Evolutionary conservation across 352 stramenopile genomes (phyloP), one percentile per base, ranked within the genome.

Genomic region (Hyphochytrium catenoides): DNA sequence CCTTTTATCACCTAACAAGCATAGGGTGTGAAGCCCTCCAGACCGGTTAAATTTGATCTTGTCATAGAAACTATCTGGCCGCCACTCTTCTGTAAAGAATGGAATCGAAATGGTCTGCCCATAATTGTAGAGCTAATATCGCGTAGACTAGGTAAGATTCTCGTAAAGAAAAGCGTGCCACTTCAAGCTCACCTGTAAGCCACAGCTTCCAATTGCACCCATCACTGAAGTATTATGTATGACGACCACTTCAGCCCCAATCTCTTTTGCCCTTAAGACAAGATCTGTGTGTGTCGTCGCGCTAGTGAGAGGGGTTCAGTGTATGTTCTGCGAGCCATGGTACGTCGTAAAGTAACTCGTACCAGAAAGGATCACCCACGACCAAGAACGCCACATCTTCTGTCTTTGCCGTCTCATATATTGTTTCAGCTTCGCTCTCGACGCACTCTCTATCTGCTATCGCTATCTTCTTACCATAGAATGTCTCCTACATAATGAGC

Each of bases 191-290:
- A 44, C 37, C 45, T 96, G 86, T 41, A 98, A 61, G 2, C 91
- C 91, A 51, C 83, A 96, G 17, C 67, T 74, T 25, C 68, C 89
- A 8, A 79, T 81, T 3, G 88, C 91, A 19, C 86, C 88, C 89
- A 98, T 98, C 46, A 96, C 88, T 9, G 74, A 95, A 6, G 89
- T 88, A 55, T 98, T 98, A 54, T 98, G 89, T 24, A 98, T 84
- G 31, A 98, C 72, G 48, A 97, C 66, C 7, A 98, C 85, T 33
- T 71, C 48, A 37, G 95, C 87, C 14, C 73, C 82, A 21, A 78
- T 49, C 52, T 95, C 68, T 44, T 77, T 60, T 1, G 89, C 89
- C 36, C 91, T 74, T 36, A 98, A 63, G 47, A 94, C 93, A 34
- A 98, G 62, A 57, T 98, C 91, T 16, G 84, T 92, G 59, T 98